Base-by-base conservation (phyloP, 331 rosid genomes). In the Pyrus hybrid region DNA sequence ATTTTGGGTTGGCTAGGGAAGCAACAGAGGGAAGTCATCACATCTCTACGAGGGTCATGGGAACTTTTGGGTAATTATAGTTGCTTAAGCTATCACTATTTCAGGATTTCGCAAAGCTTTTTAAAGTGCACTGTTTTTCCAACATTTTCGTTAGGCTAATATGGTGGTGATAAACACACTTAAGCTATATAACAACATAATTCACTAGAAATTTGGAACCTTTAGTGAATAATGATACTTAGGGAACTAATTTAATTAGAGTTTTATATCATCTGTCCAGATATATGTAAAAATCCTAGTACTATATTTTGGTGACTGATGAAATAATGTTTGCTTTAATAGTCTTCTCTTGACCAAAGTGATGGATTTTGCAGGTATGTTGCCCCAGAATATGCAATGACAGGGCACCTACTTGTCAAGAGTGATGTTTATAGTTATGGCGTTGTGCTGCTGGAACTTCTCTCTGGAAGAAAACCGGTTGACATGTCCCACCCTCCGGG, bases 371-470 rank as follows among this genome's bases (percentile, higher is more conserved):
- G 62, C 90, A 93, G 97, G 85, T 93, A 93, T n/a, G 98, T 91
- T 28, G 97, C 96, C 72, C 98, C 98, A 62, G 98, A 93, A 87
- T 91, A 93, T 87, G 98, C 98, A 64, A 91, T 93, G 98, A 93
- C 98, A 5, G 98, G 98, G 21, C 97, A 90, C 80, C 84, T 93
- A 63, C 97, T 93, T 1, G 98, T 93, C 78, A 93, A 93, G 82
- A 93, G 98, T 56, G 98, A 93, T 75, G 98, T 93, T 80, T 91
- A 93, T 70, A 93, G 97, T 70, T 93, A 90, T 68, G 98, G 98
- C 30, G 98, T 93, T 11, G 95, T 93, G 82, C 87, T 93, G 49
- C 93, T 93, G 67, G 98, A 93, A 77, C 98, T 93, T 84, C 94
- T 93, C 60, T 87, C 93, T 0, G 98, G 98, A 76, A 86, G 96